Base-by-base conservation (phyloP, 2,329 filamentous ascomycete species). In the Fusarium oligoseptatum region DNA sequence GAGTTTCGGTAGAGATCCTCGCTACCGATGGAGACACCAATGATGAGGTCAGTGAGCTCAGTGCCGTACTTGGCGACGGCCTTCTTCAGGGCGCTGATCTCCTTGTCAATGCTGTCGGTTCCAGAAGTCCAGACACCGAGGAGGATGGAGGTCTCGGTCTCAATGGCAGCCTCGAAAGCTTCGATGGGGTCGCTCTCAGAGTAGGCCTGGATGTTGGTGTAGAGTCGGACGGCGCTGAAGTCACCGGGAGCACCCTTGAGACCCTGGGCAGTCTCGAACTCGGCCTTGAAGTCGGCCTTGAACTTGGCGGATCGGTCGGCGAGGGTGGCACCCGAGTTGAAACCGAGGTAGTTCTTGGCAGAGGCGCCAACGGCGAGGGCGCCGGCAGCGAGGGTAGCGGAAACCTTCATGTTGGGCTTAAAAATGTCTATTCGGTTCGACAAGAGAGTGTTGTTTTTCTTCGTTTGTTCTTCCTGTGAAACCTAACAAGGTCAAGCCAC, bases 111-210 rank as follows among this genome's bases (percentile, higher is more conserved):
- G 81, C 86, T 89, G 64, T 82, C 81, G 52, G 84, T 85, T 75
- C 88, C 88, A 20, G 88, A 88, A 58, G 88, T 82, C 92, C 92
- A 93, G 78, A 93, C 84, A 72, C 92, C 91, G 61, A 92, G 90
- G 39, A 93, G 88, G 52, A 93, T 83, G 73, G 88, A 83, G 20
- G 89, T 91, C 50, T 90, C 85, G 71, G 90, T 91, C 68, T 86
- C 84, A 55, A 92, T 85, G 77, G 92, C 91, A 39, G 92, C 92
- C 84, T 94, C 93, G 84, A 96, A 90, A 48, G 95, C 95, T 86
- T 94, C 86, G 80, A 97, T 87, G 62, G 95, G 95, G 83, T 96
- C 93, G 77, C 90, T 88, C 85, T 94, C 88, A 80, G 92, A 86
- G 83, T 90, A 85, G 79, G 87, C 88, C 82, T 90, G 88, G 80